Base-by-base conservation (phyloP, 2,329 filamentous ascomycete species). In the Colletotrichum aenigma region DNA sequence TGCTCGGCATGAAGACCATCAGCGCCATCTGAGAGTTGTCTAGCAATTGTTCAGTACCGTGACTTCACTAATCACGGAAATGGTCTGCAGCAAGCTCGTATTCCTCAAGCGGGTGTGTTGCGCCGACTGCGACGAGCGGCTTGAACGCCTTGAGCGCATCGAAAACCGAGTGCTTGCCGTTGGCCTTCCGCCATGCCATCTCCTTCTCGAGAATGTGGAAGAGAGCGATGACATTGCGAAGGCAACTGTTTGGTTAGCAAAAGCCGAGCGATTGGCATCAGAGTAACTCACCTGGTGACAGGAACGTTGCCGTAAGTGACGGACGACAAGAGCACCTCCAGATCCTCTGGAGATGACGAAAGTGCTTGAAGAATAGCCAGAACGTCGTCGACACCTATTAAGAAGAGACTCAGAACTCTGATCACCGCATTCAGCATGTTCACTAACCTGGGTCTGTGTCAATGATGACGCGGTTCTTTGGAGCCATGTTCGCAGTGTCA, bases 241-340 rank as follows among this genome's bases (percentile, higher is more conserved):
- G 89, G 80, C 96, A 98, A 84, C 94, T 96, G 76, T 30, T 38
- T 43, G 24, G 62, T 58, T 38, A 62, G 18, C 28, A 56, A 28
- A 21, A 18, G 72, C 48, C n/a, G 9, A 13, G 26, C 55, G 56
- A 58, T 62, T 30, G 52, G 30, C n/a, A 7, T 26, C 13, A 58
- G 15, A 4, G 4, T 13, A 1, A 8, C 86, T 75, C 84, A 95
- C 94, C 92, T 96, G 77, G 96, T 89, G 18, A 98, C 91, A 79
- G 96, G 93, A 26, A 98, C 95, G 82, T 99, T 99, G 72, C 97
- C 97, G 84, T 97, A 98, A 1, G 96, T 98, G 76, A 98, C 90
- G 2, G 96, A 98, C 71, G 99, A 89, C 84, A 98, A 90, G 62
- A 94, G 84, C 43, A 98, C 88, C 83, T 98, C 95, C 26, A 98